Evolutionary conservation across 202 grass and related monocot species (phyloP), one percentile per base, ranked within the genome.

Genomic region (Schoenoplectus tabernaemontani): DNA sequence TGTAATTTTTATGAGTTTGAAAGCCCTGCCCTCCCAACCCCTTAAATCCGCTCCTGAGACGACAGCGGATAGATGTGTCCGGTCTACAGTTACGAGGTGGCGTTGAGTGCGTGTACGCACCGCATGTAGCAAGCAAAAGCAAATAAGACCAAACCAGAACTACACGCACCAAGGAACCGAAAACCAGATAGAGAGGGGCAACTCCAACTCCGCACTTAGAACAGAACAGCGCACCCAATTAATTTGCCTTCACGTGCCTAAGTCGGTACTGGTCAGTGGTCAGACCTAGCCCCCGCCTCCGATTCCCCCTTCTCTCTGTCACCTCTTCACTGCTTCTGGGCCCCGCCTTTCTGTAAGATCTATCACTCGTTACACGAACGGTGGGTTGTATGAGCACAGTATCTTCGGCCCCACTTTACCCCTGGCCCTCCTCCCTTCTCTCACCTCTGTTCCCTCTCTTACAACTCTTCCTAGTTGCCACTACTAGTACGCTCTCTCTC

Each of bases 171-270:
- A n/a, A n/a, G n/a, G n/a, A n/a, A n/a, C n/a, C n/a, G n/a, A n/a
- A n/a, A n/a, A n/a, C n/a, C n/a, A n/a, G n/a, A n/a, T n/a, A n/a
- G n/a, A n/a, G n/a, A n/a, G n/a, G n/a, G n/a, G n/a, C n/a, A n/a
- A n/a, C n/a, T n/a, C n/a, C n/a, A n/a, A 63, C 26, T 34, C 11
- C 26, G 34, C 1, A 5, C 22, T 24, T 32, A 2, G 12, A 50
- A 50, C 16, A 9, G 3, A 58, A 61, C 71, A 79, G 22, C 80
- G 84, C 90, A 82, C 78, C 75, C 61, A 89, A 91, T 93, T 90
- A 86, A 88, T 86, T 51, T 64, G 37, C 2, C 71, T 90, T 93
- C 90, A 93, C 90, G 87, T 93, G 87, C 83, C 67, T 7, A 83
- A 68, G 77, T 81, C 83, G 44, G 69, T 51, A 74, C 46, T 74